A percentile compares a stretch with the other conserved stretches of the same genome.
phyloP scores from a whole-genome alignment of 225 moss, liverwort and hornwort species.

The Marchantia paleacea region DNA sequence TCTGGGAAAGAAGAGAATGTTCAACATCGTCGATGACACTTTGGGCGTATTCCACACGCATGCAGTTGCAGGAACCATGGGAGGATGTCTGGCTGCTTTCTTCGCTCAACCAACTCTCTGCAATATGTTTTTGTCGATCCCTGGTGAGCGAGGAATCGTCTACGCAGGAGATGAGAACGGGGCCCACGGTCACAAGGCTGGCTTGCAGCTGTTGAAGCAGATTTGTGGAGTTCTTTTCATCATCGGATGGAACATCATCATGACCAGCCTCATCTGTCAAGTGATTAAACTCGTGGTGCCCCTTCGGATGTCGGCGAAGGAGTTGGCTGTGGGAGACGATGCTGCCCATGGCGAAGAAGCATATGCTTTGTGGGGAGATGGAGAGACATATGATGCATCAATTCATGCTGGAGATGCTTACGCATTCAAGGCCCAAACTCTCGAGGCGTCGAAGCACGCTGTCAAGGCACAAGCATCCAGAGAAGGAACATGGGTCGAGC shows the following conservation, averaged over 20 bases:
- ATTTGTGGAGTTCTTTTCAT: constrained; percentile 16
- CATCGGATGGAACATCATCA: constrained; percentile 22
- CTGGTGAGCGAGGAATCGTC: constrained; percentile 8
- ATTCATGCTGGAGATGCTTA: not conserved
- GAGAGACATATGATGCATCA: constrained; percentile 23
- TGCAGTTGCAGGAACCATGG: constrained; percentile 19
- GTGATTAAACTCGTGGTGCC: constrained; percentile 10
- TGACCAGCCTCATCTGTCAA: constrained; percentile 19
- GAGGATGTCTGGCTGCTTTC: constrained; percentile 16
- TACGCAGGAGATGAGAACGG: not conserved
- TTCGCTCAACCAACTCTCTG: constrained; percentile 19
- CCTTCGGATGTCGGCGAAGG: constrained; percentile 22
- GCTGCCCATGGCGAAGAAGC: constrained; percentile 48
- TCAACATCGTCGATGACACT: constrained; percentile 14
- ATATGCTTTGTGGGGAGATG: constrained; percentile 36
- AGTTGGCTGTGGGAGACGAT: constrained; percentile 38
- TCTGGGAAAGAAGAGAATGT: constrained; percentile 18
- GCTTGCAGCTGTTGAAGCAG: constrained; percentile 18
- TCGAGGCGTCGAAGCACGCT: too few species aligned
- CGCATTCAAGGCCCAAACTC: too few species aligned
- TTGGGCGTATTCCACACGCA: constrained; percentile 29
- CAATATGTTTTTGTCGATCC: constrained; percentile 12
- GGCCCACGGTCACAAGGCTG: not conserved
- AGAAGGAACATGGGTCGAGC: too few species aligned
- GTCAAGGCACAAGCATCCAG: too few species aligned